These are phyloP conservation scores for Aspergillus sp. DNA, from an alignment of 2,329 filamentous ascomycete genomes.

Conservation along the genomic window DNA sequence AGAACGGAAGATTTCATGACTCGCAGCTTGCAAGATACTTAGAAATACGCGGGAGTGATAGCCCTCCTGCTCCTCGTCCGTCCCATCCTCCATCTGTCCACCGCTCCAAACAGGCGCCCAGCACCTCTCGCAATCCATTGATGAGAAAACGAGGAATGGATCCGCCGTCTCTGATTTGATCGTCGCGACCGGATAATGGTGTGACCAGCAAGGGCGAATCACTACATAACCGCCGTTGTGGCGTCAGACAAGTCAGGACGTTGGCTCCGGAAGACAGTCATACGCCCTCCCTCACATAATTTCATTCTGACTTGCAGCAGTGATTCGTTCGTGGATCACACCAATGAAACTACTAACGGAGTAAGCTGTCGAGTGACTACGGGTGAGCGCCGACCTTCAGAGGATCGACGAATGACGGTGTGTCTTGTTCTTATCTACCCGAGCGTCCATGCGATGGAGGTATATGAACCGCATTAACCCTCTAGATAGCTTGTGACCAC, in stretches of 20 bases:
- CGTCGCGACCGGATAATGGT: constrained; percentile 6
- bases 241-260: constrained; percentile 22
- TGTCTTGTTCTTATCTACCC: constrained; percentile 2
- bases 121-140: neutral
- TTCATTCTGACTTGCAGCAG: neutral
- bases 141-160: neutral
- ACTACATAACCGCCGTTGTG: constrained; percentile 14
- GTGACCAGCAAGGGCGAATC: constrained; percentile 14
- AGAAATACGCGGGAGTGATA: neutral
- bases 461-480: constrained; percentile 6
- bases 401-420: constrained; percentile 5
- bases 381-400: constrained; percentile 1
- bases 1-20: neutral
- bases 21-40: neutral
- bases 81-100: neutral
- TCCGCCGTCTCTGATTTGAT: constrained; percentile 1
- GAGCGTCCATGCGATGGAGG: neutral
- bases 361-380: constrained; percentile 11
- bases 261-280: neutral
- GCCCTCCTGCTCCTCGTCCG: neutral
- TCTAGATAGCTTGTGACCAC: neutral
- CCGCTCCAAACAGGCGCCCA: neutral
- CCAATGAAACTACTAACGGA: neutral
- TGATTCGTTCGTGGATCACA: neutral
- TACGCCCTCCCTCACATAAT: neutral